Percentiles rank a stretch among this genome's conserved stretches.
phyloP scores from a whole-genome alignment of 176 grass and related monocot species.

The Canna indica region DNA sequence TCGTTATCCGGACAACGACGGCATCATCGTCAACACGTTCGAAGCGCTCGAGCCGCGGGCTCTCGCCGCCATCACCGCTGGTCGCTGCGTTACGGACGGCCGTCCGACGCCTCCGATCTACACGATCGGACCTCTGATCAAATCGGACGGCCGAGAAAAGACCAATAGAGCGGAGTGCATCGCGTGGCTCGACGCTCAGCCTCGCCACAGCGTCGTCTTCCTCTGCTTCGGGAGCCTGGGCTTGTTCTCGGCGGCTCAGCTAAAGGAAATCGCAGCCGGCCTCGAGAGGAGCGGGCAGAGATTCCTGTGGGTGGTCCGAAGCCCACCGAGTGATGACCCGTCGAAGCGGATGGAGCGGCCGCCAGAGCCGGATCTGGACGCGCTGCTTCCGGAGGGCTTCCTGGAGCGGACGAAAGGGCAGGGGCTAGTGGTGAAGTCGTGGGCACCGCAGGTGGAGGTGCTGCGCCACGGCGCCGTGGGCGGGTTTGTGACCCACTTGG shows the following conservation, averaged over 20 bases:
- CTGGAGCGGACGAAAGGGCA: neutral
- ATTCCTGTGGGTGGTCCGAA: neutral
- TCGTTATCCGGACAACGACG: too few species aligned
- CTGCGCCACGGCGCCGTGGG: neutral
- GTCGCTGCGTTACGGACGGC: too few species aligned
- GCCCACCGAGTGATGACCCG: neutral
- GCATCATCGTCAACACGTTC: too few species aligned
- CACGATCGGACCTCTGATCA: too few species aligned
- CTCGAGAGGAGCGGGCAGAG: slow-evolving; percentile 1
- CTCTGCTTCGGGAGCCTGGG: neutral
- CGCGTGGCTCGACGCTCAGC: neutral
- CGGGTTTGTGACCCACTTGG: neutral
- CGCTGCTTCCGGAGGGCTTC: neutral
- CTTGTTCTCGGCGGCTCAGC: neutral
- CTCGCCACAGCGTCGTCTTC: neutral
- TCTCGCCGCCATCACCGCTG: too few species aligned
- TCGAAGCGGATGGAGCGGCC: neutral
- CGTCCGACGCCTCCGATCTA: too few species aligned
- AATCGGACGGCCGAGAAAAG: too few species aligned
- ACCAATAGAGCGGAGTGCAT: neutral
- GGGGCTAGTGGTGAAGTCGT: neutral
- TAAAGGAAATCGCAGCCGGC: neutral
- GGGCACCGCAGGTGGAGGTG: slow-evolving; percentile 3
- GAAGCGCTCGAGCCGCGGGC: too few species aligned
- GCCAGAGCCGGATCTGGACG: neutral